These are phyloP conservation scores for Ceratocystiopsis brevicomis DNA, from an alignment of 2,329 filamentous ascomycete genomes.

Conservation along the genomic window DNA sequence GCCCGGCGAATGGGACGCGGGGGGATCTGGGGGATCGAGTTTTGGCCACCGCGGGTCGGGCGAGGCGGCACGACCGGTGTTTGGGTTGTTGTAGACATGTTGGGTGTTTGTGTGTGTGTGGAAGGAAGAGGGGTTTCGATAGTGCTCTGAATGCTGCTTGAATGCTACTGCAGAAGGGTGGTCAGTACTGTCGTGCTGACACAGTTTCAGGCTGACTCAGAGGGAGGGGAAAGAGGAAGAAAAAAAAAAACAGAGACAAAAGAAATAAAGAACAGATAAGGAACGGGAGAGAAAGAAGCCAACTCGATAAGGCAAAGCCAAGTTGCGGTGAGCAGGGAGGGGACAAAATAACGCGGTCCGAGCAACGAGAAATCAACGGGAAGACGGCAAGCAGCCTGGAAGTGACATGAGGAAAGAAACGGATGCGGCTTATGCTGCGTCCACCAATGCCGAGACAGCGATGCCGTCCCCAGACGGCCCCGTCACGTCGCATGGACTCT, in stretches of 20 bases:
- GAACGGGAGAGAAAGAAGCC: background rate
- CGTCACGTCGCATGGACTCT: background rate
- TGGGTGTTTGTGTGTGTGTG: constrained; percentile 5
- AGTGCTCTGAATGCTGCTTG: too few species aligned
- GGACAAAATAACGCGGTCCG: background rate
- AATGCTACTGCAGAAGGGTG: too few species aligned
- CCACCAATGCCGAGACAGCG: background rate
- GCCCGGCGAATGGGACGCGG: constrained; percentile 55
- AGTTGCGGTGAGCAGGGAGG: background rate
- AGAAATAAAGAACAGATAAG: background rate
- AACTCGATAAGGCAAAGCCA: background rate
- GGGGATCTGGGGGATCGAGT: constrained; percentile 48
- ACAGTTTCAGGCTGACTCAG: background rate
- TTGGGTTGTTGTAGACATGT: constrained; percentile 31
- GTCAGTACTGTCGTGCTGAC: background rate
- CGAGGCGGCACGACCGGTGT: constrained; percentile 38
- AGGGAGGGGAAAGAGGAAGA: background rate
- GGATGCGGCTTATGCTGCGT: background rate
- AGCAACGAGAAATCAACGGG: background rate
- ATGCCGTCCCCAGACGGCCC: background rate
- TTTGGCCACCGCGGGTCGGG: constrained; percentile 28
- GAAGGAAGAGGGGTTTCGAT: background rate
- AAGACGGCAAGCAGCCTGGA: background rate
- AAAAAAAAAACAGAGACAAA: background rate
- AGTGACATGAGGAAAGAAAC: background rate